Evolutionary conservation across 805 yeast species (phyloP).

Genomic region (Metschnikowia sp.): DNA sequence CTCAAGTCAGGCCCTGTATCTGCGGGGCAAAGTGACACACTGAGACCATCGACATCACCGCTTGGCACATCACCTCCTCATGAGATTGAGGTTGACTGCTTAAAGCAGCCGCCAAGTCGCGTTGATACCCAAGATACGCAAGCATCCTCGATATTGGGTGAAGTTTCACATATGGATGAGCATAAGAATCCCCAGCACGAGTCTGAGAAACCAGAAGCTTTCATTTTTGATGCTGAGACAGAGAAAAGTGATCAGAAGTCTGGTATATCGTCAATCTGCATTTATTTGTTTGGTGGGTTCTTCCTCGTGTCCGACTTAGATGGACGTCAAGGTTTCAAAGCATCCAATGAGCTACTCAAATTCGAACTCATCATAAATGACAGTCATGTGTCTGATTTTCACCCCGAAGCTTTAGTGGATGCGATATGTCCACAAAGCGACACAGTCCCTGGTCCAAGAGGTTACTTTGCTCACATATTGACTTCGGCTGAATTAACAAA

Average conservation of each 20-base stretch:
- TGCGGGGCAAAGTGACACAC: background rate
- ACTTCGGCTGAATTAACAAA: constrained; percentile 13
- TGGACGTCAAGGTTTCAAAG: constrained; percentile 23
- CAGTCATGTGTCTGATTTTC: constrained; percentile 13
- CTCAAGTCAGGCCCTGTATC: background rate
- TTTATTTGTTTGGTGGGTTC: constrained; percentile 42
- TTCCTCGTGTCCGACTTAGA: constrained; percentile 7
- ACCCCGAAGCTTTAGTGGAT: constrained; percentile 21
- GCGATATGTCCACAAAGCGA: constrained; percentile 7
- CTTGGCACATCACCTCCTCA: too few species aligned
- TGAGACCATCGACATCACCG: too few species aligned
- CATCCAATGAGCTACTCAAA: constrained; percentile 33
- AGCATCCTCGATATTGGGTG: too few species aligned
- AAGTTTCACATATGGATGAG: background rate
- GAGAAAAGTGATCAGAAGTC: constrained; percentile 12
- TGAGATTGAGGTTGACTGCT: too few species aligned
- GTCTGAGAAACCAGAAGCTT: constrained; percentile 9
- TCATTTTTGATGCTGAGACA: background rate
- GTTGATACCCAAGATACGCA: too few species aligned
- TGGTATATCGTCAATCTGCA: constrained; percentile 22
- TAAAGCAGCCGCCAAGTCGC: too few species aligned
- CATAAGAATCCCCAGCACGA: background rate
- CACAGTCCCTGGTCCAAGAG: constrained; percentile 37
- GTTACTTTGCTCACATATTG: constrained; percentile 35
- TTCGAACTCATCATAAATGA: constrained; percentile 31